phyloP scores from a whole-genome alignment of 2,329 filamentous ascomycete genomes.

The Aspergillus proliferans region DNA sequence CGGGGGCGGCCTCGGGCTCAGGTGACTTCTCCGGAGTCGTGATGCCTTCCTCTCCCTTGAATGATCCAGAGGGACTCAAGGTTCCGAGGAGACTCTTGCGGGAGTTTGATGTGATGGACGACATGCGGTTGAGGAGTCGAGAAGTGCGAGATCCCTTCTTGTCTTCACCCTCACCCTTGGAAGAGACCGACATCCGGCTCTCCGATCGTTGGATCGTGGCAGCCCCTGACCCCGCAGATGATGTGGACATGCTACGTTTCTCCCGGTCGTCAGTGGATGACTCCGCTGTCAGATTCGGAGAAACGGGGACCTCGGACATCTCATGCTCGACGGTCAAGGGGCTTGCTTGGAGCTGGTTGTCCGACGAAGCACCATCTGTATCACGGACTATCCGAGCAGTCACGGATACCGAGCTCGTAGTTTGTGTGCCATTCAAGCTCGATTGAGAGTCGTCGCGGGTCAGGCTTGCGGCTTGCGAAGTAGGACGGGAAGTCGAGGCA shows the following conservation, averaged over 20 bases:
- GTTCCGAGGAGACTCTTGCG: constrained; percentile 43
- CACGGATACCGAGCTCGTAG: constrained; percentile 74
- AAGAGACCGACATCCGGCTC: constrained; percentile 34
- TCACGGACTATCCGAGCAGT: constrained; percentile 74
- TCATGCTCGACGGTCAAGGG: constrained; percentile 62
- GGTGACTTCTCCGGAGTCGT: constrained; percentile 9
- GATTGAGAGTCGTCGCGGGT: constrained; percentile 24
- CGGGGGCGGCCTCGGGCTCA: not conserved
- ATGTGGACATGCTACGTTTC: constrained; percentile 33
- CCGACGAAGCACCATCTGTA: constrained; percentile 23
- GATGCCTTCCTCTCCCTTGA: constrained; percentile 28
- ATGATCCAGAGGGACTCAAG: constrained; percentile 28
- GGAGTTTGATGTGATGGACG: constrained; percentile 48
- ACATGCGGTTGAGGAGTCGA: constrained; percentile 62
- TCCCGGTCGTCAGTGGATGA: constrained; percentile 18
- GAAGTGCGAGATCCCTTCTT: constrained; percentile 53
- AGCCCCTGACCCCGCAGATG: constrained; percentile 40
- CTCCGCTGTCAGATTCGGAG: constrained; percentile 13
- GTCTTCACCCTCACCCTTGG: constrained; percentile 41
- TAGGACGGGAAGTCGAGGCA: constrained; percentile 21
- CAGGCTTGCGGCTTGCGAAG: constrained; percentile 27
- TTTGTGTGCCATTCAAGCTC: constrained; percentile 16
- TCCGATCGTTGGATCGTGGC: constrained; percentile 28
- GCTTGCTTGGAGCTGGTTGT: constrained; percentile 46
- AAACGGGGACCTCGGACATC: constrained; percentile 33